phyloP scores from a whole-genome alignment of 768 basidiomycete genomes.

The Russula griseocarnosa region DNA sequence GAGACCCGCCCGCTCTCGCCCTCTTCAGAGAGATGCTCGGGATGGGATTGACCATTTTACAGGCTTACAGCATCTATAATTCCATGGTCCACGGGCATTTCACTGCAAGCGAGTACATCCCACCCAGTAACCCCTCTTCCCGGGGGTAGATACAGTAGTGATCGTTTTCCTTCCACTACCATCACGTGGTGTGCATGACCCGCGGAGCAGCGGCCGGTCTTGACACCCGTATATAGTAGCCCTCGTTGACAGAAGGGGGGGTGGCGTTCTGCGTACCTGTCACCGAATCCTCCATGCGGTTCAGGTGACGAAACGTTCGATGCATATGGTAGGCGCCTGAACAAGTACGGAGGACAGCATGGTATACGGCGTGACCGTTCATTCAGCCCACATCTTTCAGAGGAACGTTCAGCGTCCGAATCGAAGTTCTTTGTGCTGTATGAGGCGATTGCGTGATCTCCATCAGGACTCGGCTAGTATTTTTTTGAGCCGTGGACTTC shows the following conservation, averaged over 20 bases:
- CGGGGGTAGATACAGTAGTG: too few relatives aligned
- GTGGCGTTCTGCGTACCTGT: constrained; percentile 2
- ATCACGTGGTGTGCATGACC: too few relatives aligned
- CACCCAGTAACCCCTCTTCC: too few relatives aligned
- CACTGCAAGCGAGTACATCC: neutral
- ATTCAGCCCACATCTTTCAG: neutral
- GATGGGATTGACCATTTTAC: too few relatives aligned
- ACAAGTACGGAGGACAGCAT: neutral
- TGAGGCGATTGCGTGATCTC: neutral
- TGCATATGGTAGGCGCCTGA: neutral
- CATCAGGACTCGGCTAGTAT: neutral
- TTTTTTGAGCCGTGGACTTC: neutral
- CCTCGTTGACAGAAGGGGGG: neutral
- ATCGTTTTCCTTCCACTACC: neutral
- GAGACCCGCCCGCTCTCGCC: neutral
- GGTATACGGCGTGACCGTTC: neutral
- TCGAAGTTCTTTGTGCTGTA: too few relatives aligned
- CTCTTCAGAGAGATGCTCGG: too few relatives aligned
- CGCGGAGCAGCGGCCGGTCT: neutral
- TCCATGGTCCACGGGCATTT: too few relatives aligned
- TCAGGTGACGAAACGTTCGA: neutral
- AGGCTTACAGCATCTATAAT: too few relatives aligned
- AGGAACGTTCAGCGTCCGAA: neutral
- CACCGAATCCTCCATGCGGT: neutral
- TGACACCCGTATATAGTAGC: neutral